phyloP scores from a whole-genome alignment of 176 grass and related monocot genomes.

The Areca catechu region DNA sequence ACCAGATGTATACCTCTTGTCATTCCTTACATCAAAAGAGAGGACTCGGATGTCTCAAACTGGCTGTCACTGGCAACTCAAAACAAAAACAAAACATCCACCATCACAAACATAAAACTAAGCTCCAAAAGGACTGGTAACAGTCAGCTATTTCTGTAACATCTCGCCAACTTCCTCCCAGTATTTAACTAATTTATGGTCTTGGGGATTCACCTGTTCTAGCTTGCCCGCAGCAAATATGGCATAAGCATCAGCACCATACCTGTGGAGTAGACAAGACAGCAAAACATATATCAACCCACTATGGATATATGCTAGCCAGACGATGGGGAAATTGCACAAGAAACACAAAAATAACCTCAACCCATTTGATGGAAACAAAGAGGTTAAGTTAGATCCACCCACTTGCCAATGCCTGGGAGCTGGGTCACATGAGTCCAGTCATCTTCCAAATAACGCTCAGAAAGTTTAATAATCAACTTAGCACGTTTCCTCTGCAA shows the following conservation, averaged over 20 bases:
- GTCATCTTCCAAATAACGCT: constrained; percentile 25
- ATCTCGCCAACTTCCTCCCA: constrained; percentile 18
- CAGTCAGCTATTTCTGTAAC: too few relatives aligned
- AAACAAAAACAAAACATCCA: too few relatives aligned
- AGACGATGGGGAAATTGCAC: neutral
- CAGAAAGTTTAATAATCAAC: constrained; percentile 42
- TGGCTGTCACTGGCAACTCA: too few relatives aligned
- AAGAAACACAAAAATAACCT: neutral
- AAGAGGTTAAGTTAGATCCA: neutral
- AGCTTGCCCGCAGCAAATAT: constrained; percentile 66
- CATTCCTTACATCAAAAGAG: too few relatives aligned
- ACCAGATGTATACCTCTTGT: too few relatives aligned
- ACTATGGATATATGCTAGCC: neutral
- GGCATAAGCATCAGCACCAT: constrained; percentile 78
- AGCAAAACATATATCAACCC: neutral
- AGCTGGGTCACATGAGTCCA: constrained; percentile 65
- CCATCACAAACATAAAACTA: too few relatives aligned
- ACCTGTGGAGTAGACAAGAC: constrained; percentile 26
- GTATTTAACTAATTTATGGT: constrained; percentile 69
- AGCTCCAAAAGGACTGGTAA: too few relatives aligned
- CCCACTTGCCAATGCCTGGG: constrained; percentile 71
- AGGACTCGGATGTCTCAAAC: too few relatives aligned
- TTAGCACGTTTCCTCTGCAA: constrained; percentile 28
- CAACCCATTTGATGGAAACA: constrained; percentile 1
- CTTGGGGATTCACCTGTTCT: constrained; percentile 37